phyloP scores from a whole-genome alignment of 202 grass and related monocot genomes.

The Musa balbisiana region DNA sequence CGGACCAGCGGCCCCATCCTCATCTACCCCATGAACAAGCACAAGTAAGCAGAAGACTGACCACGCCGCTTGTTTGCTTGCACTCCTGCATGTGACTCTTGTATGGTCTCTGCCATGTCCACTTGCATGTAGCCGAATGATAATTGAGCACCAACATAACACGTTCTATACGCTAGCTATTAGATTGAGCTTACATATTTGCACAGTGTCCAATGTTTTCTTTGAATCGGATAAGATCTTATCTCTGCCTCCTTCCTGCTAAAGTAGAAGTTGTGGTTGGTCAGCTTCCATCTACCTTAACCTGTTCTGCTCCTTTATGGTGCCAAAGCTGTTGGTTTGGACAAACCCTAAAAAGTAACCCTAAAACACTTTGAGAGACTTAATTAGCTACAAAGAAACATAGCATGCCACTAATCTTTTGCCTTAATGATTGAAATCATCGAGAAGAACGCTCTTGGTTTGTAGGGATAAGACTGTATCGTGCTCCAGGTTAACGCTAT shows the following conservation, averaged over 20 bases:
- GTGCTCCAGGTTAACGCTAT: too few species aligned
- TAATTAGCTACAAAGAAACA: neutral
- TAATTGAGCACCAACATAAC: too few species aligned
- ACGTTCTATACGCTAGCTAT: too few species aligned
- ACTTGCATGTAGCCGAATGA: too few species aligned
- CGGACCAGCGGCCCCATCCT: conserved; percentile 82
- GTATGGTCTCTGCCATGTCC: too few species aligned
- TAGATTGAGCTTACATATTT: too few species aligned
- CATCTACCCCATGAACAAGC: conserved; percentile 97
- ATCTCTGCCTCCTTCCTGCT: too few species aligned
- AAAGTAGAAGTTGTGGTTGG: neutral
- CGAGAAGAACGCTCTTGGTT: too few species aligned
- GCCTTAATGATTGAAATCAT: too few species aligned
- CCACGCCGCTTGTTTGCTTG: neutral
- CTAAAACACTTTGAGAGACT: neutral
- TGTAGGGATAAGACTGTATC: too few species aligned
- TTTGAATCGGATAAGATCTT: too few species aligned
- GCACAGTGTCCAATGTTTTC: too few species aligned
- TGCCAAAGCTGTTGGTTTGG: neutral
- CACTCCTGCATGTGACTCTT: neutral
- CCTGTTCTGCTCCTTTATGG: neutral
- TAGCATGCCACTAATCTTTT: neutral
- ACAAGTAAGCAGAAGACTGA: conserved; percentile 42
- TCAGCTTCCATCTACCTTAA: neutral
- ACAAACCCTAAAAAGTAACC: neutral